These are phyloP conservation scores for Zychaea mexicana DNA, from an alignment of 371 early-diverging fungal species.

Conservation along the genomic window DNA sequence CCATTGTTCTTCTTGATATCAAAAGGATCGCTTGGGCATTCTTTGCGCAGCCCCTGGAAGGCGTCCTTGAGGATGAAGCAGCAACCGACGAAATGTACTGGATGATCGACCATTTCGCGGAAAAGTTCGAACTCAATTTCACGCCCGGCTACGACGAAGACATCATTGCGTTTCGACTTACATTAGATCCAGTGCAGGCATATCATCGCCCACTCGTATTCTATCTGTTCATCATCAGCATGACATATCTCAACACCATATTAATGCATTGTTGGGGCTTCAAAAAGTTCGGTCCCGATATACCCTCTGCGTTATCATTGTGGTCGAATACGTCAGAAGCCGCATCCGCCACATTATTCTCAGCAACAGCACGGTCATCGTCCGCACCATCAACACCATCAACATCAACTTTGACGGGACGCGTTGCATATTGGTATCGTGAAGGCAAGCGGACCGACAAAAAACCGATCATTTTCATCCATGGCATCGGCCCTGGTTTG, in stretches of 20 bases:
- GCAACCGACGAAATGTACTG: constrained; percentile 39
- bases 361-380: background rate
- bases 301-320: constrained; percentile 26
- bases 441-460: constrained; percentile 42
- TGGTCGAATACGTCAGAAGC: constrained; percentile 6
- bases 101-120: constrained; percentile 53
- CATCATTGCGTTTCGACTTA: constrained; percentile 57
- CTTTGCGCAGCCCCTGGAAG: constrained; percentile 46
- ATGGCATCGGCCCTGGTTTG: constrained; percentile 74
- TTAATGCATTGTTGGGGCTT: constrained; percentile 37
- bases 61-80: constrained; percentile 35
- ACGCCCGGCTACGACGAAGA: constrained; percentile 58
- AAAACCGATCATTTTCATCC: constrained; percentile 69
- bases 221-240: constrained; percentile 47
- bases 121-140: constrained; percentile 42
- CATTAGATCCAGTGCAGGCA: constrained; percentile 68
- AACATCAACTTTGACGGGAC: constrained; percentile 7
- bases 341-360: background rate
- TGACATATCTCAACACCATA: constrained; percentile 12
- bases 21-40: constrained; percentile 60
- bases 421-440: constrained; percentile 57
- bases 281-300: constrained; percentile 37
- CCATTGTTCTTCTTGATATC: background rate
- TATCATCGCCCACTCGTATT: constrained; percentile 67
- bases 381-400: background rate